These are phyloP conservation scores for Yarrowia porcina DNA, from an alignment of 805 yeast genomes.

Conservation along the genomic window DNA sequence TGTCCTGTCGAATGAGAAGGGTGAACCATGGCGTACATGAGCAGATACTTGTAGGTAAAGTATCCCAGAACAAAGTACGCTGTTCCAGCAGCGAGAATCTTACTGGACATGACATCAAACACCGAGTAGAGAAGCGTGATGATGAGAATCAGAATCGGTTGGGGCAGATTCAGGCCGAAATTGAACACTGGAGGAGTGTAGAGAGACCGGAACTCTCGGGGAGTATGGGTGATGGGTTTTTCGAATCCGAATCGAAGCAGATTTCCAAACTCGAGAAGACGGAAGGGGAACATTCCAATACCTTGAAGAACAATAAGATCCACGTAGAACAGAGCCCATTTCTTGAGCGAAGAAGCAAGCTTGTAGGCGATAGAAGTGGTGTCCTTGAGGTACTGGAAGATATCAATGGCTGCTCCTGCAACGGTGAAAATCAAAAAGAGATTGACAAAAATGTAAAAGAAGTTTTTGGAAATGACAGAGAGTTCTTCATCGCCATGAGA, in stretches of 20 bases:
- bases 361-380: slow-evolving; percentile 86
- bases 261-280: slow-evolving; percentile 75
- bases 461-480: slow-evolving; percentile 85
- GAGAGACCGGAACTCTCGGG: slow-evolving; percentile 71
- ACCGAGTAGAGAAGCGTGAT: slow-evolving; percentile 77
- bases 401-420: slow-evolving; percentile 84
- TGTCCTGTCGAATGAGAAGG: slow-evolving; percentile 96
- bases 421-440: slow-evolving; percentile 89
- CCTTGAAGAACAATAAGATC: slow-evolving; percentile 80
- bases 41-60: slow-evolving; percentile 85
- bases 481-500: slow-evolving; percentile 92
- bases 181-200: slow-evolving; percentile 89
- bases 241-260: slow-evolving; percentile 71
- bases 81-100: slow-evolving; percentile 79
- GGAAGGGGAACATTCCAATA: slow-evolving; percentile 84
- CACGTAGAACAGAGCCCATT: slow-evolving; percentile 81
- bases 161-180: slow-evolving; percentile 88
- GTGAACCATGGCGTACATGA: slow-evolving; percentile 86
- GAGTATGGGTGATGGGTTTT: slow-evolving; percentile 64
- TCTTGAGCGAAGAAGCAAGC: slow-evolving; percentile 75
- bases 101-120: slow-evolving; percentile 67
- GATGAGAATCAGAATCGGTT: slow-evolving; percentile 79
- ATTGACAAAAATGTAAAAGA: slow-evolving; percentile 90
- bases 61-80: slow-evolving; percentile 81
- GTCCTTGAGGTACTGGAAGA: slow-evolving; percentile 78